Evolutionary conservation across 305 asterid genomes (phyloP), one percentile per base, ranked within the genome.

Genomic region (Withania somnifera): DNA sequence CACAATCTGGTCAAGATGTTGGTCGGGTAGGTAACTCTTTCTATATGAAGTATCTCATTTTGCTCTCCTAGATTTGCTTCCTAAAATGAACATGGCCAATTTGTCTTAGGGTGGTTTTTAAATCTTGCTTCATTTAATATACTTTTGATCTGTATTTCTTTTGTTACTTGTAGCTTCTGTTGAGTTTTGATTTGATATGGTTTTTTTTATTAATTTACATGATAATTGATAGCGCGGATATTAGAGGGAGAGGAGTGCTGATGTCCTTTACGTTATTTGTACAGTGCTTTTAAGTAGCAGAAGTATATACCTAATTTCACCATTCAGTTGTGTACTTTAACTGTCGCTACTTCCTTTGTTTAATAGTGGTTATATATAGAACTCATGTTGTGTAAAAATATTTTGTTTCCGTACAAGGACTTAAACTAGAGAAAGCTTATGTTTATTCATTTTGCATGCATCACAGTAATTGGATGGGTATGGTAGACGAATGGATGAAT

Each of bases 381-480:
- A 9, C 22, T 66, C 28, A 11, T 11, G 51, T 11, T 34, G 51
- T n/a, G 45, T 67, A 34, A 51, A 67, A 36, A 38, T 28, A 38
- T 9, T 67, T 67, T 67, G 11, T 38, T 38, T n/a, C 52, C 6
- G 5, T 2, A 38, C 28, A 66, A 19, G 34, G 28, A 8, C 7
- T 66, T 32, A 34, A 17, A 50, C 3, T 30, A 11, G 26, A 58
- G 11, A 8, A 38, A 26, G 1, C 45, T 77, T 54, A 9, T 53
- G 20, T 30, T 67, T 50, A 7, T 75, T 71, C 11, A 45, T 11
- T 81, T 81, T 64, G 75, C 87, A 52, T 85, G 79, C 69, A 86
- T 84, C 89, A 86, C 93, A 96, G 98, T 80, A 88, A 80, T 50
- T 94, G 99, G 98, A 90, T 87, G 84, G 83, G 50, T 82, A 86